These are phyloP conservation scores for Papiliotrema nemorosa DNA, from an alignment of 1,284 basidiomycete species.

Conservation along the genomic window DNA sequence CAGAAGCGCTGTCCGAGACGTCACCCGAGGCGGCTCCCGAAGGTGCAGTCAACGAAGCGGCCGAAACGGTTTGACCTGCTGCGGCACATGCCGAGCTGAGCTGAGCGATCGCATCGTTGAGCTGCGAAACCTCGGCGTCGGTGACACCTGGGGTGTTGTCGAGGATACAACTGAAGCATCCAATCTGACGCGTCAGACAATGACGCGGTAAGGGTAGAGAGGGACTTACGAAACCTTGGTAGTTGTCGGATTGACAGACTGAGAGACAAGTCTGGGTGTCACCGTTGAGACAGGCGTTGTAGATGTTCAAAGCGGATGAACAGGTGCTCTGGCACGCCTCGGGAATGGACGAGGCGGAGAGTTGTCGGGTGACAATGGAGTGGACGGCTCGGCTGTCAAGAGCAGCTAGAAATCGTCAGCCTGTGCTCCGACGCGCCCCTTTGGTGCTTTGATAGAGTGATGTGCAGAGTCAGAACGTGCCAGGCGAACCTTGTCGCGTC, in stretches of 20 bases:
- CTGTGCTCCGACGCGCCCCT: neutral
- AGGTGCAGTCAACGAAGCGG: conserved; percentile 5
- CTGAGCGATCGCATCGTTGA: conserved; percentile 19
- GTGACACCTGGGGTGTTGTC: conserved; percentile 19
- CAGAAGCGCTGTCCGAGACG: conserved; percentile 3
- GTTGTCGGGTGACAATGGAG: conserved; percentile 20
- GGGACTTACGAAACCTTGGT: conserved; percentile 22
- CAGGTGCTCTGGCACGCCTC: conserved; percentile 20
- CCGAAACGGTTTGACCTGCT: conserved; percentile 21
- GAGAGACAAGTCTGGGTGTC: conserved; percentile 25
- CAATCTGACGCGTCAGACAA: neutral
- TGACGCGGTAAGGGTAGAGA: neutral
- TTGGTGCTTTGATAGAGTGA: too few species aligned
- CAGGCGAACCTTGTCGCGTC: too few species aligned
- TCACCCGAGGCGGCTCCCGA: conserved; percentile 1
- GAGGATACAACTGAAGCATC: conserved; percentile 21
- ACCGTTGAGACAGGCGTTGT: conserved; percentile 41
- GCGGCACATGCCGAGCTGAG: conserved; percentile 19
- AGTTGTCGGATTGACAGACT: conserved; percentile 26
- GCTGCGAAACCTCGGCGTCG: conserved; percentile 9
- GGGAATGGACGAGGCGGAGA: conserved; percentile 24
- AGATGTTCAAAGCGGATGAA: conserved; percentile 20
- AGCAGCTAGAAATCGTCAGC: conserved; percentile 9
- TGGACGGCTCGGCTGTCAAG: conserved; percentile 12
- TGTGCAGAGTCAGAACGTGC: neutral